Conservation (phyloP, 352 stramenopile species). For the Phytopythium boreale region DNA sequence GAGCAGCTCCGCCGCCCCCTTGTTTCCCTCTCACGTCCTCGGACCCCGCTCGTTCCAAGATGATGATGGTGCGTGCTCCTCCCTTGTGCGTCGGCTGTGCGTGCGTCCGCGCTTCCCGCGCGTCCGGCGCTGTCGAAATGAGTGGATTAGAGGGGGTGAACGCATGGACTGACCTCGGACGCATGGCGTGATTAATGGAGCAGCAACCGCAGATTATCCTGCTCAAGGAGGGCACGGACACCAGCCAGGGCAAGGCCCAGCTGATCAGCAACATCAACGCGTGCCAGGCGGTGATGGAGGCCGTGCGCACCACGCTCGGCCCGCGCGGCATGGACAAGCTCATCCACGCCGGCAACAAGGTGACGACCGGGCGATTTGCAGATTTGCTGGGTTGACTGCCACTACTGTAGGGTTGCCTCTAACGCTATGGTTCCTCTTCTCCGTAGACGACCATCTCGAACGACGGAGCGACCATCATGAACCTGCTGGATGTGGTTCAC, state of each 20-base stretch:
- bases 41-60: conserved; percentile 1
- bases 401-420: too few species aligned
- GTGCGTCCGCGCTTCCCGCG: not conserved
- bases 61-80: conserved; percentile 31
- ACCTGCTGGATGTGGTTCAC: conserved; percentile 98
- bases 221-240: conserved; percentile 98
- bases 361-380: conserved; percentile 2
- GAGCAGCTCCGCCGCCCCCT: not conserved
- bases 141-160: not conserved
- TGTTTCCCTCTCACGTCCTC: not conserved
- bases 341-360: conserved; percentile 89
- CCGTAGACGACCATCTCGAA: conserved; percentile 96
- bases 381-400: too few species aligned
- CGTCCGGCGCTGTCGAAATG: not conserved
- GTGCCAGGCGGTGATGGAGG: conserved; percentile 95
- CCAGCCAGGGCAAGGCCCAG: conserved; percentile 96
- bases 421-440: conserved; percentile 1
- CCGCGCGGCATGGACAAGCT: conserved; percentile 99
- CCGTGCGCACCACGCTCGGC: conserved; percentile 96
- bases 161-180: not conserved
- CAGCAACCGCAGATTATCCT: conserved; percentile 98
- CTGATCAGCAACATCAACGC: conserved; percentile 92
- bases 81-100: not conserved
- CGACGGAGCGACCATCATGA: conserved; percentile 99
- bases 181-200: not conserved